phyloP scores from a whole-genome alignment of 164 flowering plant species.

The Nelumbo lutea region DNA sequence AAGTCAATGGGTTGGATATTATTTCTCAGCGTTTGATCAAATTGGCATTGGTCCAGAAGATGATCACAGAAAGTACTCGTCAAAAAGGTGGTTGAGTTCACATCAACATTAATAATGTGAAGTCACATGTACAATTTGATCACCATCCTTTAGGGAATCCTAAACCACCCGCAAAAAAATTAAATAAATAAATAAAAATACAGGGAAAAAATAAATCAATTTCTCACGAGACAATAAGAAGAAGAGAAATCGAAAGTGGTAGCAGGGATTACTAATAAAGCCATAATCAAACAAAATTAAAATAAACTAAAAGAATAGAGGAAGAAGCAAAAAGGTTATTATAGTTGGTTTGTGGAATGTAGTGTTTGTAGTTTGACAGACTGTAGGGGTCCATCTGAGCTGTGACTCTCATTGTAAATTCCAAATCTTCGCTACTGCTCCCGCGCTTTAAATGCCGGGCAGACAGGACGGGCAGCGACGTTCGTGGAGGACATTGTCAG shows the following conservation, averaged over 20 bases:
- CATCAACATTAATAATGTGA: too few species aligned
- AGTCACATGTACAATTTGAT: too few species aligned
- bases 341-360: background rate
- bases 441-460: slow-evolving; percentile 19
- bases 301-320: too few species aligned
- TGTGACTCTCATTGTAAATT: background rate
- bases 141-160: too few species aligned
- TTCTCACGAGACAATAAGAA: background rate
- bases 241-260: background rate
- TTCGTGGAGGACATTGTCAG: slow-evolving; percentile 18
- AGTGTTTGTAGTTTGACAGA: background rate
- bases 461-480: slow-evolving; percentile 15
- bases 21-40: background rate
- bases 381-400: background rate
- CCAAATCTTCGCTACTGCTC: background rate
- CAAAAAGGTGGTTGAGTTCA: too few species aligned
- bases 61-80: too few species aligned
- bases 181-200: background rate
- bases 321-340: background rate
- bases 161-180: background rate
- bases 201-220: background rate
- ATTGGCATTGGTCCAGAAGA: too few species aligned
- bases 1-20: background rate
- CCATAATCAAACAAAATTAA: too few species aligned
- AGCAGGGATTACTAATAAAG: background rate